Base-by-base conservation (phyloP, 257 asterid genomes). In the Marsdenia floribunda region DNA sequence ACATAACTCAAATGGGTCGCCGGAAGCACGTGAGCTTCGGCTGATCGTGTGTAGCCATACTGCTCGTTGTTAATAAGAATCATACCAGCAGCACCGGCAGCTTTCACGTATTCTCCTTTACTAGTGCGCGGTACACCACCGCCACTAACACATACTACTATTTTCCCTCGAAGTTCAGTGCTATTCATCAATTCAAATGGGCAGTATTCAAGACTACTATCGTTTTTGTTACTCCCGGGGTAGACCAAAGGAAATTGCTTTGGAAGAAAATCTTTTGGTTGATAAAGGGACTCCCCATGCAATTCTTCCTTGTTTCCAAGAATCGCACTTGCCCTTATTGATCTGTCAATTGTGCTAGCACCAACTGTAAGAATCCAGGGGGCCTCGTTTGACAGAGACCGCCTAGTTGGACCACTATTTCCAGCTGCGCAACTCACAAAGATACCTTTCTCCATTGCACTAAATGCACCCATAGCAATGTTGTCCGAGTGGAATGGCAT, bases 351-450 rank as follows among this genome's bases (percentile, higher is more conserved):
- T 19, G 65, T 52, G 53, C 67, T 71, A 6, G 75, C 75, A 52
- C 75, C 75, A 37, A 71, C 66, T 0, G 75, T 71, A 14, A 71
- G 75, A 71, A 71, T 10, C 75, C 75, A 71, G 0, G 75, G 75
- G 8, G 75, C 67, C 22, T 71, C 66, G 38, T 71, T 71, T 1
- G 75, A 18, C 47, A 71, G 37, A 54, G 66, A 2, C 19, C 24
- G 10, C 19, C 2, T 19, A 13, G 1, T 15, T 40, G 83, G 77
- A 33, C 83, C 80, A 2, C 4, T 1, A 58, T 75, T 80, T 65
- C 80, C 80, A 4, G 77, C 83, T 5, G 83, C 22, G 24, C 77
- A 71, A 50, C 80, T 75, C 4, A 80, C 66, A 7, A 80, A 63
- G 0, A 80, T 80, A 18, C 80, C 80, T 35, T 50, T 75, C 55